Evolutionary conservation across 176 grass and related monocot species (phyloP), one percentile per base, ranked within the genome.

Genomic region (Avena insularis): DNA sequence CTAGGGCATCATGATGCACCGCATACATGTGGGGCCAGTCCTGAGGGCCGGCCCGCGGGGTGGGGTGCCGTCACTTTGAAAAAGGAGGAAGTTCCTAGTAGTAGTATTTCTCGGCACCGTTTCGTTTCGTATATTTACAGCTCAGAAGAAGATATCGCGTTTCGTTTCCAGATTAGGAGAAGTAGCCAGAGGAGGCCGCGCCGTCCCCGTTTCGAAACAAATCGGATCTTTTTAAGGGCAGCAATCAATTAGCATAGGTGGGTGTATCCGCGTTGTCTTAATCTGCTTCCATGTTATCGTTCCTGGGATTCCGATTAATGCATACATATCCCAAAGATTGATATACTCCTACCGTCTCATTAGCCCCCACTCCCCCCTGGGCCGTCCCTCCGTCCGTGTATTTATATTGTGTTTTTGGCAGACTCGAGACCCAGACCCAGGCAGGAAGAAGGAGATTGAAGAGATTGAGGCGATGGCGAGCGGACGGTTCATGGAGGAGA

Each of bases 401-500:
- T 79, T 71, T 84, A 89, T 62, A 56, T 38, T 27, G 62, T 65
- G 62, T 67, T 67, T 67, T 15, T 67, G 27, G 0, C 64, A 67
- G 61, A 35, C 33, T 35, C 33, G 3, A 5, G 9, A 66, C n/a
- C 40, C 40, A 40, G 38, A 35, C 33, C 33, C 38, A 43, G 6
- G 40, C 6, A 0, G 16, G 0, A 12, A 19, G 5, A 23, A 25
- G 62, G 40, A 66, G 43, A 67, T 56, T 74, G 25, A 25, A 25
- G 72, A 0, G 48, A 57, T 15, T 15, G 80, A 7, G 54, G 14
- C 12, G 10, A 69, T 91, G 90, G 90, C 86, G 47, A 47, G 51
- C 82, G 86, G 83, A 54, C 86, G 62, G 46, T 88, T 88, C 86
- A 67, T 88, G 82, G 90, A 88, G 90, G 86, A 91, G 60, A 91